phyloP scores from a whole-genome alignment of 768 basidiomycete species.

The Suillus hirtellus region DNA sequence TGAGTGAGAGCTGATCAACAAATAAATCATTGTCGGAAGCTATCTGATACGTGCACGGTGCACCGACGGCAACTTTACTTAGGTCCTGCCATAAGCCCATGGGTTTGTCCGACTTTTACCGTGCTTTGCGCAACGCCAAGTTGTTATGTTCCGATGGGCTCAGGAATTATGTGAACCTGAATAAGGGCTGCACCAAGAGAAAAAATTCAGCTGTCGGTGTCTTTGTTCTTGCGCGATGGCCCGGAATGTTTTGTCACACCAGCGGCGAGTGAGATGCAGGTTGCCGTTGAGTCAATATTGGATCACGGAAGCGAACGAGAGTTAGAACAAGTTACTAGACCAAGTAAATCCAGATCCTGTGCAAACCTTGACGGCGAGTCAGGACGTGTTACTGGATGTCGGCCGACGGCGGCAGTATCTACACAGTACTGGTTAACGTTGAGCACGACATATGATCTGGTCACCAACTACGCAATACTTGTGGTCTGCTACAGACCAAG shows the following conservation, averaged over 20 bases:
- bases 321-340: background rate
- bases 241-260: background rate
- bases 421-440: background rate
- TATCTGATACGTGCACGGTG: background rate
- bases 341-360: background rate
- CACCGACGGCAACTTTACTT: background rate
- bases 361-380: conserved; percentile 4
- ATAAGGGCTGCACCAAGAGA: conserved; percentile 4
- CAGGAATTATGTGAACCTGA: background rate
- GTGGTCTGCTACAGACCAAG: background rate
- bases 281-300: background rate
- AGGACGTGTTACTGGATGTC: background rate
- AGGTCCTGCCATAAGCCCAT: background rate
- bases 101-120: background rate
- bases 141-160: background rate
- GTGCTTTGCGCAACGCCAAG: background rate
- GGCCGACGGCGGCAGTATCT: background rate
- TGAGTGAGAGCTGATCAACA: background rate
- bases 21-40: background rate
- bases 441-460: background rate
- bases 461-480: background rate
- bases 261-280: background rate
- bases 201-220: background rate
- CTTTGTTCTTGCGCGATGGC: background rate
- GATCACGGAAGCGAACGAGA: conserved; percentile 4